These are phyloP conservation scores for Neurospora africana DNA, from an alignment of 495 filamentous ascomycete species.

Conservation along the genomic window DNA sequence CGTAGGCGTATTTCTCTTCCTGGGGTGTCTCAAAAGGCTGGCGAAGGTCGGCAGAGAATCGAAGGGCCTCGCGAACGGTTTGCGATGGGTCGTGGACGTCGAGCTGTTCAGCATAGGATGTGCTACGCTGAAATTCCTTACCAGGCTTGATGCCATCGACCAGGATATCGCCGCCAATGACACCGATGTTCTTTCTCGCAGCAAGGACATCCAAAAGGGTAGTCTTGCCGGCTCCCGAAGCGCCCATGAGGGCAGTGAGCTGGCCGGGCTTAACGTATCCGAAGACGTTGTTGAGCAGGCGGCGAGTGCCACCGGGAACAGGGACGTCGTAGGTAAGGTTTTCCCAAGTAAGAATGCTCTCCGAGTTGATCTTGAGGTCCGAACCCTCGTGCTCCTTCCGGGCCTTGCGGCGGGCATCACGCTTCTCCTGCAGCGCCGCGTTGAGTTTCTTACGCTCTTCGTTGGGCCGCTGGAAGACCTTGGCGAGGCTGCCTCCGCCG, in stretches of 20 bases:
- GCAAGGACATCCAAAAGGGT: constrained; percentile 74
- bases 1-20: constrained; percentile 71
- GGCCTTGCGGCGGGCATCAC: constrained; percentile 42
- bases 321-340: constrained; percentile 72
- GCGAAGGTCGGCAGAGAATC: constrained; percentile 72
- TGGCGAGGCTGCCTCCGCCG: constrained; percentile 66
- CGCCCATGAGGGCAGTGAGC: constrained; percentile 75
- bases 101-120: constrained; percentile 72
- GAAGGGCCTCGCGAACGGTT: constrained; percentile 75
- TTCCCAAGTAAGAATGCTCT: constrained; percentile 67
- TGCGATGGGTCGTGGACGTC: constrained; percentile 70
- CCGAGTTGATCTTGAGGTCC: constrained; percentile 55
- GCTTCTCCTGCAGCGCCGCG: constrained; percentile 47
- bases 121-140: constrained; percentile 67
- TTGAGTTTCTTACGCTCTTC: constrained; percentile 61
- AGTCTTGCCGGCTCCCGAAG: constrained; percentile 80
- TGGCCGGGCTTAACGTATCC: constrained; percentile 73
- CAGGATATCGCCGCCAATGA: constrained; percentile 61
- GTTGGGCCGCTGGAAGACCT: constrained; percentile 62
- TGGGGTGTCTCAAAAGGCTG: constrained; percentile 60
- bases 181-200: constrained; percentile 65
- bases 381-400: constrained; percentile 36
- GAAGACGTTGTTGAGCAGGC: constrained; percentile 58
- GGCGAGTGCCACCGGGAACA: constrained; percentile 54
- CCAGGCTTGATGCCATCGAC: constrained; percentile 60